phyloP scores from a whole-genome alignment of 768 basidiomycete species.

The Cubamyces sp. region DNA sequence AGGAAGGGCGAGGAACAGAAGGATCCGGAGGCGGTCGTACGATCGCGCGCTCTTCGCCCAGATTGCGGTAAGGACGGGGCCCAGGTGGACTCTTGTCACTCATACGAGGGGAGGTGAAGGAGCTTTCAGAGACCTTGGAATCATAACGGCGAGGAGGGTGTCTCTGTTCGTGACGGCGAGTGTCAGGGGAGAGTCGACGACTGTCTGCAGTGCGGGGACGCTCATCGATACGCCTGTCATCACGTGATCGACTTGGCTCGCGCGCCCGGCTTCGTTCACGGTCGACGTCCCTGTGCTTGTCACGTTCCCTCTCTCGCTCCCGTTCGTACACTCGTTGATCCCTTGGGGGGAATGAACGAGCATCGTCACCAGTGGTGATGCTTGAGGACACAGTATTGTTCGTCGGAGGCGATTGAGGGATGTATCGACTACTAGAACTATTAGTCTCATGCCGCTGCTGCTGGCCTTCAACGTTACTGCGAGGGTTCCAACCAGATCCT shows the following conservation, averaged over 20 bases:
- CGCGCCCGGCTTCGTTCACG: conserved; percentile 41
- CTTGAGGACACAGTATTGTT: conserved; percentile 4
- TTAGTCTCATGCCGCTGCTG: conserved; percentile 25
- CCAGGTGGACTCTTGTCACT: conserved; percentile 32
- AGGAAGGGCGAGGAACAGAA: background rate
- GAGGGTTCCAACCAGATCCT: conserved; percentile 29
- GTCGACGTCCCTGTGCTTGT: conserved; percentile 41
- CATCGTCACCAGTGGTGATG: background rate
- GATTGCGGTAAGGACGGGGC: conserved; percentile 15
- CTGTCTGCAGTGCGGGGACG: conserved; percentile 37
- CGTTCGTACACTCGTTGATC: conserved; percentile 37
- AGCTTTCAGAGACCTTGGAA: conserved; percentile 33
- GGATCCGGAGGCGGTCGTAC: conserved; percentile 17
- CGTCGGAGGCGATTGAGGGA: background rate
- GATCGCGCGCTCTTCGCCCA: conserved; percentile 28
- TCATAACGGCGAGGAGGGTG: conserved; percentile 43
- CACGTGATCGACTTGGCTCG: conserved; percentile 41
- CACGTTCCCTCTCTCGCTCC: conserved; percentile 38
- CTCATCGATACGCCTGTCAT: conserved; percentile 45
- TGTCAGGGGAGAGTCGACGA: conserved; percentile 49
- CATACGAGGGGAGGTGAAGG: conserved; percentile 32
- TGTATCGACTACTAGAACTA: conserved; percentile 9
- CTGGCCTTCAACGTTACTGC: conserved; percentile 30
- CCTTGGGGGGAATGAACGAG: conserved; percentile 10
- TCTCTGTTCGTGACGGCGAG: conserved; percentile 53